phyloP scores from a whole-genome alignment of 2,329 filamentous ascomycete species.

The Lasiodiplodia sp. region DNA sequence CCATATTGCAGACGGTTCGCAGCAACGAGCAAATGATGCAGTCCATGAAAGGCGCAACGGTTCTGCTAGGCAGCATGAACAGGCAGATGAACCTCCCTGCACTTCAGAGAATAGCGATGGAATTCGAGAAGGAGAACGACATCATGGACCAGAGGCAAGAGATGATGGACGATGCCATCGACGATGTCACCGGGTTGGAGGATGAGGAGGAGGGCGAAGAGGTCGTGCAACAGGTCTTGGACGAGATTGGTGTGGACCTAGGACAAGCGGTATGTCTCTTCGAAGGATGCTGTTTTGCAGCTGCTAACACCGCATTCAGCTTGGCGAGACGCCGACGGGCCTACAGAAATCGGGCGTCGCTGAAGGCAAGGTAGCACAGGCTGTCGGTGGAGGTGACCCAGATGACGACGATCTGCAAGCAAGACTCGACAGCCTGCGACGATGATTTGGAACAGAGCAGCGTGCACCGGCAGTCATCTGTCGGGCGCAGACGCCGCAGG shows the following conservation, averaged over 20 bases:
- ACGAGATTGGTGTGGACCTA: slow-evolving; percentile 95
- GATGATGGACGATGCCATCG: slow-evolving; percentile 99
- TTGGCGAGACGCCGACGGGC: slow-evolving; percentile 89
- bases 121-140: slow-evolving; percentile 98
- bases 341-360: slow-evolving; percentile 76
- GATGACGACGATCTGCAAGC: slow-evolving; percentile 92
- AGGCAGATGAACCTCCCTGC: slow-evolving; percentile 96
- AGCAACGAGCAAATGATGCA: slow-evolving; percentile 99
- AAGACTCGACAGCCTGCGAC: slow-evolving; percentile 83
- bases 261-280: slow-evolving; percentile 75
- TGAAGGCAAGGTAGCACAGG: slow-evolving; percentile 84
- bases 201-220: slow-evolving; percentile 97
- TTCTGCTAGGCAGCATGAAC: slow-evolving; percentile 95
- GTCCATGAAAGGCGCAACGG: slow-evolving; percentile 97
- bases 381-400: slow-evolving; percentile 70
- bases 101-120: slow-evolving; percentile 95
- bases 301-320: slow-evolving; percentile 59
- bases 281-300: neutral
- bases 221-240: slow-evolving; percentile 93
- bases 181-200: slow-evolving; percentile 90
- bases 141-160: slow-evolving; percentile 99
- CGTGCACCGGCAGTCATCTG: neutral
- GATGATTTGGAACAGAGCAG: slow-evolving; percentile 42
- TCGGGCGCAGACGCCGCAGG: neutral
- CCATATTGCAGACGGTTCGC: slow-evolving; percentile 76